A percentile compares a stretch with the other conserved stretches of the same genome.
These are phyloP conservation scores for Malassezia caprae DNA, from an alignment of 1,284 basidiomycete species.

Conservation along the genomic window DNA sequence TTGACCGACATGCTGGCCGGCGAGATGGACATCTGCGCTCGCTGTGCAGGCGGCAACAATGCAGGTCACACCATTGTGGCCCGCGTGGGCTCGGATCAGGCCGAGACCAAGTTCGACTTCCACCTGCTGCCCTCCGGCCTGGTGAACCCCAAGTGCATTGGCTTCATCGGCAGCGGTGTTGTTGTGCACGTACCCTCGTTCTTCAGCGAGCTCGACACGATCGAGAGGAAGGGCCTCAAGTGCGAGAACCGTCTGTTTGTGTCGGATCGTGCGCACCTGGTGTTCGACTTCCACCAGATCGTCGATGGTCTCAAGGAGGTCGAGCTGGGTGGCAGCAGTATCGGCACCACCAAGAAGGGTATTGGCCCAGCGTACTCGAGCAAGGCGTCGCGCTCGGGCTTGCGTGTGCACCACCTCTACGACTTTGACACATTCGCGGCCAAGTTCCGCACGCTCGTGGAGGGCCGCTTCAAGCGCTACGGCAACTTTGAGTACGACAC, in stretches of 20 bases:
- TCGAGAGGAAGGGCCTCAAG: conserved; percentile 72
- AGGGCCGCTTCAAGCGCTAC: conserved; percentile 94
- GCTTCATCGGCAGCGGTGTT: conserved; percentile 84
- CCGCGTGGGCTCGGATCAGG: conserved; percentile 60
- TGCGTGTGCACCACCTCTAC: conserved; percentile 92
- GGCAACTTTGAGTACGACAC: conserved; percentile 98
- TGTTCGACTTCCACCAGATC: conserved; percentile 98
- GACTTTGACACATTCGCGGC: conserved; percentile 72
- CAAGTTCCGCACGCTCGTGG: conserved; percentile 91
- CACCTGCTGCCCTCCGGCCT: conserved; percentile 92
- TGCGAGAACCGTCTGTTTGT: conserved; percentile 78
- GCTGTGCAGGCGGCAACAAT: conserved; percentile 96
- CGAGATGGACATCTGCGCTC: conserved; percentile 81
- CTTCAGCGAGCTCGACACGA: conserved; percentile 79
- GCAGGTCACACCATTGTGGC: conserved; percentile 97
- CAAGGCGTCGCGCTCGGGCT: conserved; percentile 89
- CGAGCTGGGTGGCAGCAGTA: conserved; percentile 79
- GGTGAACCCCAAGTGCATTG: conserved; percentile 75
- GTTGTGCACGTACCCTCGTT: conserved; percentile 92
- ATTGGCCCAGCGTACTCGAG: conserved; percentile 97
- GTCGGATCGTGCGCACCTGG: conserved; percentile 90
- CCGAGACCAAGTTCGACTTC: conserved; percentile 80
- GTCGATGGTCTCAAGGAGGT: conserved; percentile 97
- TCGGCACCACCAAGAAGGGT: conserved; percentile 94
- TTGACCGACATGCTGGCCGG: conserved; percentile 51